Percentiles rank a stretch among this genome's conserved stretches.
phyloP scores from a whole-genome alignment of 2,329 filamentous ascomycete species.

The Aureobasidium sp. region DNA sequence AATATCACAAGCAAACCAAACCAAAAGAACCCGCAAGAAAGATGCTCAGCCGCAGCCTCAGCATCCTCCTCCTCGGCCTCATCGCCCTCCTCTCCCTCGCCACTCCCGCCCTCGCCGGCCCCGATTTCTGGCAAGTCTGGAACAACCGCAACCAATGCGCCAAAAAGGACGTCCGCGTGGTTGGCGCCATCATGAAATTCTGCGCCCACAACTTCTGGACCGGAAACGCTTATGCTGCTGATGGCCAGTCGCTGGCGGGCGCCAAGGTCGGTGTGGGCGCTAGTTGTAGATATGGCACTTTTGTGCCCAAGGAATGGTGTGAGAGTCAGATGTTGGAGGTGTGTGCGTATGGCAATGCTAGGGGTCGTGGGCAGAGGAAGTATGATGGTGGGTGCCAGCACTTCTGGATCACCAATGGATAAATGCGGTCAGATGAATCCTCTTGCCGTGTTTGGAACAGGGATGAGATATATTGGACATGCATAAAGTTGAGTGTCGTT shows the following conservation, averaged over 20 bases:
- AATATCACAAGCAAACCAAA: neutral
- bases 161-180: neutral
- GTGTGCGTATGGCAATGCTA: neutral
- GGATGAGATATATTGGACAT: neutral
- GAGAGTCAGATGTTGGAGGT: constrained; percentile 4
- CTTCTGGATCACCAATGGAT: neutral
- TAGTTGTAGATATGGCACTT: neutral
- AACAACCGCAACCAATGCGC: neutral
- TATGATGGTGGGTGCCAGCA: constrained; percentile 1
- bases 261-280: neutral
- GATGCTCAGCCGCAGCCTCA: neutral
- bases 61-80: neutral
- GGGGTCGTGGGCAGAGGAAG: neutral
- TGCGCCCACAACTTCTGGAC: neutral
- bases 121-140: neutral
- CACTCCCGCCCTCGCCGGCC: neutral
- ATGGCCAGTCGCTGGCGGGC: neutral
- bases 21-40: neutral
- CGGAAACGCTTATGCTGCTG: neutral
- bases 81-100: neutral
- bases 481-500: neutral
- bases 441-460: neutral
- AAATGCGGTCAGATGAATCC: neutral
- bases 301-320: neutral
- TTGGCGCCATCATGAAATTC: neutral